Base-by-base conservation (phyloP, 805 yeast genomes). In the Spathaspora hagerdaliae region DNA sequence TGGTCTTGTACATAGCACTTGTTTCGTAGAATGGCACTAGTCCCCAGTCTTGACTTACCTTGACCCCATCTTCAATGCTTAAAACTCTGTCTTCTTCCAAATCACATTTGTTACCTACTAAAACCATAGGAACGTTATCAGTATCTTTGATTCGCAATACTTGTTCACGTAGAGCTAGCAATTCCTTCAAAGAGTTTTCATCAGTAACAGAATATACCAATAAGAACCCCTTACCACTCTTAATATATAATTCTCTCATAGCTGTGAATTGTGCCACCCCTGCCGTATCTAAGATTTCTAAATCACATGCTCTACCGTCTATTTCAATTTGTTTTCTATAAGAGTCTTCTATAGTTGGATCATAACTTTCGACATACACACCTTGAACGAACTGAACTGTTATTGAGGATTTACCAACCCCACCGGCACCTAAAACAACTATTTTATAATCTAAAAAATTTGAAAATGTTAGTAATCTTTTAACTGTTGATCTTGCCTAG, bases 331-430 rank as follows among this genome's bases (percentile, higher is more conserved):
- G 91, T 60, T 89, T 91, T 39, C 96, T 74, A 65, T 92, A 94
- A 0, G 97, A 88, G 60, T 92, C 98, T 62, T 92, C 99, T 52
- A 92, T 94, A 7, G 99, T 94, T 7, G 99, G 98, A 59, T 92
- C 98, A 67, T 92, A 92, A 33, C 89, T 78, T 58, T 92, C 97
- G 45, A 88, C 81, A 63, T 88, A 91, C 2, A 86, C 85, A 9
- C 94, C 94, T 61, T 88, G 96, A 3, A 89, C 96, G 59, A 86
- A 91, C 60, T 89, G 96, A 6, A 89, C 96, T 1, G 97, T 90
- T 36, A 92, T 72, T 35, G 96, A 90, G 24, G 97, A 88, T 59
- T 92, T 92, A 56, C 99, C 99, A 7, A 89, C 97, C 67, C 97
- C 97, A 56, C 97, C 97, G 11, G 97, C 96, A 49, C 99, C 99